Percentiles rank a stretch among this genome's conserved stretches.
These are phyloP conservation scores for Amanita rimosa DNA, from an alignment of 768 basidiomycete genomes.

Conservation along the genomic window DNA sequence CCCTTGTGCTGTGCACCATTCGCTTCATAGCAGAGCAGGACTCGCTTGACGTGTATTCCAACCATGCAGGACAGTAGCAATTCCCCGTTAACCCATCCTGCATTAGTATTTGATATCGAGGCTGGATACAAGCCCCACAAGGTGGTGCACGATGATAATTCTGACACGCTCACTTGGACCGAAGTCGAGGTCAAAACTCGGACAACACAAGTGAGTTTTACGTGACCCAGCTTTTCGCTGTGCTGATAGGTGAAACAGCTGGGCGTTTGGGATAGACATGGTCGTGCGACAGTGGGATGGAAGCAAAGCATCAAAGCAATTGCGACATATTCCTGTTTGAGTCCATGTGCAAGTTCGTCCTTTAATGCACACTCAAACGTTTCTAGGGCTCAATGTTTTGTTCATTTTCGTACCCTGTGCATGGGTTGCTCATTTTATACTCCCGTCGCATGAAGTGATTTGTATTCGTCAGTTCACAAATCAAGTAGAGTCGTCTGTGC, in stretches of 20 bases:
- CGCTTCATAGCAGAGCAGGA: neutral
- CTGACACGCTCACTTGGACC: neutral
- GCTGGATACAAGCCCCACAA: neutral
- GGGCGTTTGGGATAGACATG: conserved; percentile 15
- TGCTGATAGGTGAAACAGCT: neutral
- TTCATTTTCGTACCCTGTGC: conserved; percentile 29
- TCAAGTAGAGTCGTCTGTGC: neutral
- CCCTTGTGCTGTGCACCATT: neutral
- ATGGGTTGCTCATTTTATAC: conserved; percentile 25
- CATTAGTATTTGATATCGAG: neutral
- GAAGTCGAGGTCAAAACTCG: neutral
- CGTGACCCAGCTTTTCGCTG: neutral
- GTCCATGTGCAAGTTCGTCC: neutral
- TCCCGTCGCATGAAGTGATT: conserved; percentile 12
- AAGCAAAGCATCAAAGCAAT: conserved; percentile 22
- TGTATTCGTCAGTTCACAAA: neutral
- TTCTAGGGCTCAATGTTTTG: conserved; percentile 28
- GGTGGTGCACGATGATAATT: neutral
- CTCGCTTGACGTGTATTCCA: neutral
- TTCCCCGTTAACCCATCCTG: neutral
- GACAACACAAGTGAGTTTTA: neutral
- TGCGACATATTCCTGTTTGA: conserved; percentile 23
- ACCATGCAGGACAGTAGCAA: neutral
- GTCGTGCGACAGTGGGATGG: conserved; percentile 16
- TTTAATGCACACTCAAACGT: neutral